phyloP scores from a whole-genome alignment of 768 basidiomycete genomes.

The Aureoboletus auriporus region DNA sequence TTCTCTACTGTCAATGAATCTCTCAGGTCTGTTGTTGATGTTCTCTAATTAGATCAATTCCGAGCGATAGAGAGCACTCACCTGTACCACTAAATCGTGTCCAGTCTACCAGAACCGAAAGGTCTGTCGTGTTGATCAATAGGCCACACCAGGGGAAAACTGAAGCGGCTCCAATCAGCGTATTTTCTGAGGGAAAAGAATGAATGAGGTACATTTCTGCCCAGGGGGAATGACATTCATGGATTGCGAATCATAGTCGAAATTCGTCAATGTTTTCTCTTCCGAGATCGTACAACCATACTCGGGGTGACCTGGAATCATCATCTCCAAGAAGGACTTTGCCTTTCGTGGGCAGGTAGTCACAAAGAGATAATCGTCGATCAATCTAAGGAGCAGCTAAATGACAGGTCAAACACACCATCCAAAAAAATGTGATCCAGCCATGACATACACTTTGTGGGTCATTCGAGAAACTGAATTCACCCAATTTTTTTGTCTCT shows the following conservation, averaged over 20 bases:
- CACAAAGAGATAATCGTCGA: conserved; percentile 94
- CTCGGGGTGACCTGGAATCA: conserved; percentile 85
- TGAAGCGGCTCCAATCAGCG: conserved; percentile 24
- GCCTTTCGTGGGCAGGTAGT: conserved; percentile 65
- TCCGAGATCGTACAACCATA: conserved; percentile 90
- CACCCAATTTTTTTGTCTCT: conserved; percentile 49
- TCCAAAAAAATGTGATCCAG: background rate
- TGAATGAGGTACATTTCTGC: conserved; percentile 35
- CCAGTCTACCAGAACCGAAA: conserved; percentile 82
- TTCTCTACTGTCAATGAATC: conserved; percentile 71
- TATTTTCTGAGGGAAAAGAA: background rate
- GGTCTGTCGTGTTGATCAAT: conserved; percentile 65
- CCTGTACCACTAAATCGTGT: conserved; percentile 59
- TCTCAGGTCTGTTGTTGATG: conserved; percentile 44
- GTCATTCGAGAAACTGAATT: conserved; percentile 49
- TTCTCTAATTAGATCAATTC: background rate
- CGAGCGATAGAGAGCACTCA: conserved; percentile 29
- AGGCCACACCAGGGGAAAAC: conserved; percentile 96
- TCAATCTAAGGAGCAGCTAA: conserved; percentile 75
- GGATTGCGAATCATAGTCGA: conserved; percentile 56
- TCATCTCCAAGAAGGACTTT: conserved; percentile 62
- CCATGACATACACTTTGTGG: conserved; percentile 53
- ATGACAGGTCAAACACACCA: background rate
- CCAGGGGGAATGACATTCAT: conserved; percentile 49
- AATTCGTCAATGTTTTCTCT: conserved; percentile 89